phyloP scores from a whole-genome alignment of 106 monocot genomes.

The Hemerocallis citrina region DNA sequence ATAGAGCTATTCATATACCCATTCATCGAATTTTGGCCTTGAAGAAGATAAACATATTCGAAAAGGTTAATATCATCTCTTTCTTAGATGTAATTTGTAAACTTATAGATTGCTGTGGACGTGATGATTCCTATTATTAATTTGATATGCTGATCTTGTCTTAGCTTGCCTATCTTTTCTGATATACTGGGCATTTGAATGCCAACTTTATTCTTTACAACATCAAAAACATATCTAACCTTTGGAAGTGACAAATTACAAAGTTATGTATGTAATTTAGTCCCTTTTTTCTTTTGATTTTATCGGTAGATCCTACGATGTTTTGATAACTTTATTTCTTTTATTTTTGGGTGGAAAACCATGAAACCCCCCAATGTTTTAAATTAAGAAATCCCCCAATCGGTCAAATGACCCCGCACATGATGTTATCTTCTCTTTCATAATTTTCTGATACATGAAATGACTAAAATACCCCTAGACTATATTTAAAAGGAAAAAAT shows the following conservation, averaged over 20 bases:
- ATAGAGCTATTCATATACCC: constrained; percentile 81
- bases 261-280: not conserved
- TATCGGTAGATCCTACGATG: not conserved
- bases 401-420: too few species aligned
- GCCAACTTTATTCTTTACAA: not conserved
- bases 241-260: not conserved
- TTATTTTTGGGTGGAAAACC: not conserved
- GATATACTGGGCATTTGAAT: not conserved
- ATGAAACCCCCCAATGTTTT: too few species aligned
- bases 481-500: too few species aligned
- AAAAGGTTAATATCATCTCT: constrained; percentile 55
- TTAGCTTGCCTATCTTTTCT: not conserved
- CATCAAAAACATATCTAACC: not conserved
- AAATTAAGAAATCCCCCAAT: too few species aligned
- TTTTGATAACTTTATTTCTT: not conserved
- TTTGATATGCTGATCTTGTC: not conserved
- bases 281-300: not conserved
- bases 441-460: too few species aligned
- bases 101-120: not conserved
- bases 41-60: constrained; percentile 90
- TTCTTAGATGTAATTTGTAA: not conserved
- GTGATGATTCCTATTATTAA: not conserved
- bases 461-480: too few species aligned
- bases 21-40: constrained; percentile 79
- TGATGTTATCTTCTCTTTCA: too few species aligned